phyloP scores from a whole-genome alignment of 73 alveolate species.

The Paramecium sexaurelia region DNA sequence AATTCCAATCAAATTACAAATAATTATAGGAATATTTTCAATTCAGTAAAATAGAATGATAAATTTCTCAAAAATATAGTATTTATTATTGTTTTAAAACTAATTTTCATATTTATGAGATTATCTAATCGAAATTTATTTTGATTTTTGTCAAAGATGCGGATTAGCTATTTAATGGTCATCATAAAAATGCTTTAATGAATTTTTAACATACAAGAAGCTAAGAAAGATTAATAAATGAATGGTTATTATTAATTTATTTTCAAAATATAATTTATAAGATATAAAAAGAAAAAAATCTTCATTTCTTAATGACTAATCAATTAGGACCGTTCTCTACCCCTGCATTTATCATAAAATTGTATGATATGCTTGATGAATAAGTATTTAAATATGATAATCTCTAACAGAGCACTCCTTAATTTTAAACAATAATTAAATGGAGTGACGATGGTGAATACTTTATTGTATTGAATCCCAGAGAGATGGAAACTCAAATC shows the following conservation, averaged over 20 bases:
- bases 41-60: background rate
- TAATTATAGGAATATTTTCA: background rate
- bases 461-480: background rate
- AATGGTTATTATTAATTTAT: background rate
- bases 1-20: background rate
- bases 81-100: background rate
- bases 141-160: background rate
- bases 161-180: background rate
- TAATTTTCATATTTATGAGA: background rate
- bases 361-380: constrained; percentile 8
- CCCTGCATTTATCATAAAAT: constrained; percentile 4
- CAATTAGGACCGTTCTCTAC: constrained; percentile 24
- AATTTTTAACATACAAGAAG: background rate
- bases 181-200: background rate
- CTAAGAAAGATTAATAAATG: background rate
- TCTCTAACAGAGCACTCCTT: background rate
- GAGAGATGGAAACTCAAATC: background rate
- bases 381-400: background rate
- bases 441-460: constrained; percentile 35
- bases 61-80: background rate
- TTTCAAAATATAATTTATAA: background rate
- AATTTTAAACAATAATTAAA: background rate
- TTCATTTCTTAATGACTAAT: background rate
- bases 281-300: background rate
- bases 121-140: background rate